Evolutionary conservation across 257 asterid genomes (phyloP).

Genomic region (Sherardia arvensis): DNA sequence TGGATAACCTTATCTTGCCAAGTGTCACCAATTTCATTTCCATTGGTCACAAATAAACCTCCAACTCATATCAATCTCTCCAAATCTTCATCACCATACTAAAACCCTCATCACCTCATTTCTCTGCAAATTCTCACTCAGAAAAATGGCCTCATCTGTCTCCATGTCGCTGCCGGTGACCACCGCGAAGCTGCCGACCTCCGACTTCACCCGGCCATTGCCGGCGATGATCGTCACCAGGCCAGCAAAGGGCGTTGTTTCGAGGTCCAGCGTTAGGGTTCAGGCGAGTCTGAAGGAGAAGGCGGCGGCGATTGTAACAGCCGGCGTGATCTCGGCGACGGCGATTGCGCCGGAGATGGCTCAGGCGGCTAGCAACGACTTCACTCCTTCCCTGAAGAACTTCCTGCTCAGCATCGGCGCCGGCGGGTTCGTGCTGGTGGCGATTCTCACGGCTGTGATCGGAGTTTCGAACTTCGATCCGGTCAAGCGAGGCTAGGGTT

Average conservation of each 20-base stretch:
- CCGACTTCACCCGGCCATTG: slow-evolving; percentile 31
- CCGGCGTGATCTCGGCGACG: slow-evolving; percentile 31
- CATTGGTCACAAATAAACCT: slow-evolving; percentile 26
- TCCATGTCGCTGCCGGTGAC: slow-evolving; percentile 33
- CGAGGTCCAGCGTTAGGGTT: slow-evolving; percentile 12
- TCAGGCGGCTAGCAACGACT: slow-evolving; percentile 29
- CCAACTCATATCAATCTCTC: slow-evolving; percentile 8
- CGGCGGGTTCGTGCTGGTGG: slow-evolving; percentile 38
- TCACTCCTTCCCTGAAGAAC: slow-evolving; percentile 45
- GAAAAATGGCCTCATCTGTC: slow-evolving; percentile 33
- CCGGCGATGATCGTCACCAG: slow-evolving; percentile 15
- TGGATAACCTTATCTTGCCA: slow-evolving; percentile 38
- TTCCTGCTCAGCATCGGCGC: slow-evolving; percentile 47
- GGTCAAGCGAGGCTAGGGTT: slow-evolving; percentile 27
- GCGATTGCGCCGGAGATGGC: slow-evolving; percentile 43
- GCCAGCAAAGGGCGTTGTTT: slow-evolving; percentile 13
- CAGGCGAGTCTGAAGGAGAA: slow-evolving; percentile 25
- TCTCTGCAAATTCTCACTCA: background rate
- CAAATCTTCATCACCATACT: background rate
- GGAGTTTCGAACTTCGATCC: slow-evolving; percentile 54
- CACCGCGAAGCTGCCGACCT: slow-evolving; percentile 17
- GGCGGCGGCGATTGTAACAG: slow-evolving; percentile 29
- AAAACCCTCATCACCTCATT: background rate
- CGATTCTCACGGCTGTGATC: slow-evolving; percentile 30
- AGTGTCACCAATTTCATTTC: slow-evolving; percentile 15